Conservation (phyloP, 202 grass and related monocot genomes). For the Carex sylvatica region DNA sequence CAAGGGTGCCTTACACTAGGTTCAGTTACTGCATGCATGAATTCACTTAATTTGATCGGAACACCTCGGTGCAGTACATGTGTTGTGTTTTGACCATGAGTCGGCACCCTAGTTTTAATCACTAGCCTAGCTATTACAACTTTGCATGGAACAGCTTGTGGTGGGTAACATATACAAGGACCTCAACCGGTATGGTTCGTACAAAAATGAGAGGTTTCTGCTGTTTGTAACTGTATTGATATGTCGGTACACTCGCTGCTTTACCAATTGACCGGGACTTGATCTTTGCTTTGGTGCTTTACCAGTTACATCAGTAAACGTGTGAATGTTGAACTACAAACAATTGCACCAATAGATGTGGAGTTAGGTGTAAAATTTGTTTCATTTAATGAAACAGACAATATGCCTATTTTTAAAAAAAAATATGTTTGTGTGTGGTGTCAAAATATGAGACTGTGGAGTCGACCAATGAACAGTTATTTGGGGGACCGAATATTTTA, state of each 20-base stretch:
- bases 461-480: slow-evolving; percentile 1
- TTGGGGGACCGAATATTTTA: background rate
- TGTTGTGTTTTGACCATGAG: slow-evolving; percentile 5
- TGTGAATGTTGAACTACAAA: background rate
- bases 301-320: background rate
- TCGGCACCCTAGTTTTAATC: background rate
- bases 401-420: background rate
- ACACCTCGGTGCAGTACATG: background rate
- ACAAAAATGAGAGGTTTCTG: background rate
- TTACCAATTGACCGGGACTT: background rate
- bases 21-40: background rate
- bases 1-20: background rate
- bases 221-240: background rate
- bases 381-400: background rate
- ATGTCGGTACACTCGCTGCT: background rate
- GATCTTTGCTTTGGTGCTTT: too few species aligned
- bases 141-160: background rate
- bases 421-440: background rate
- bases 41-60: background rate
- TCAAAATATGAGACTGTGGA: background rate
- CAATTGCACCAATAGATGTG: background rate
- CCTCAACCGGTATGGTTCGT: background rate
- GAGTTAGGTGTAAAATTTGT: background rate
- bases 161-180: background rate
- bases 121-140: background rate